These are phyloP conservation scores for Dichomitus squalens DNA, from an alignment of 1,284 basidiomycete species.

Conservation along the genomic window DNA sequence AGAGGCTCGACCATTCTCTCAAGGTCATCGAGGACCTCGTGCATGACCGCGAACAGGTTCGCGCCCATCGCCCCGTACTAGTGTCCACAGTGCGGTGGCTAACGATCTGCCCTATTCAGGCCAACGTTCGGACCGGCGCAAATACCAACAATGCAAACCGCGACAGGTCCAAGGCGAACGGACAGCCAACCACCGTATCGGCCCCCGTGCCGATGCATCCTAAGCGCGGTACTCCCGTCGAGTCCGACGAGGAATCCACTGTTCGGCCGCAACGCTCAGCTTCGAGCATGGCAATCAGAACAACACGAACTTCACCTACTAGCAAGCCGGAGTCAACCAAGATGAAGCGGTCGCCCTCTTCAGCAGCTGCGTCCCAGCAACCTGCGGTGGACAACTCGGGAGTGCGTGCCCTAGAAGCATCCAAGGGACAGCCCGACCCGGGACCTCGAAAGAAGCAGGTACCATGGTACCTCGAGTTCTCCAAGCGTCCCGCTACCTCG, in stretches of 20 bases:
- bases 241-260: conserved; percentile 18
- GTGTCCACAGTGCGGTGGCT: neutral
- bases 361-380: neutral
- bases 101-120: neutral
- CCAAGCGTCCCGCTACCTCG: conserved; percentile 22
- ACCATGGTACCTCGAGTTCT: conserved; percentile 31
- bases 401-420: neutral
- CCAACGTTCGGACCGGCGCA: neutral
- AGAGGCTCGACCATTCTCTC: conserved; percentile 23
- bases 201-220: neutral
- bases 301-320: neutral
- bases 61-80: too few relatives aligned
- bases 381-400: neutral
- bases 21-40: conserved; percentile 21
- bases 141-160: neutral
- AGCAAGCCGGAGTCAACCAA: neutral
- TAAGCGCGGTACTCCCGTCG: neutral
- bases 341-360: neutral
- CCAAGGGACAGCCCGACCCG: neutral
- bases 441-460: conserved; percentile 3
- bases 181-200: neutral
- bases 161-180: neutral
- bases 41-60: conserved; percentile 16
- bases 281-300: neutral
- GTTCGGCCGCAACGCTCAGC: conserved; percentile 4